Conservation (phyloP, 805 yeast species). For the Sugiyamaella boreocaroliniensis region DNA sequence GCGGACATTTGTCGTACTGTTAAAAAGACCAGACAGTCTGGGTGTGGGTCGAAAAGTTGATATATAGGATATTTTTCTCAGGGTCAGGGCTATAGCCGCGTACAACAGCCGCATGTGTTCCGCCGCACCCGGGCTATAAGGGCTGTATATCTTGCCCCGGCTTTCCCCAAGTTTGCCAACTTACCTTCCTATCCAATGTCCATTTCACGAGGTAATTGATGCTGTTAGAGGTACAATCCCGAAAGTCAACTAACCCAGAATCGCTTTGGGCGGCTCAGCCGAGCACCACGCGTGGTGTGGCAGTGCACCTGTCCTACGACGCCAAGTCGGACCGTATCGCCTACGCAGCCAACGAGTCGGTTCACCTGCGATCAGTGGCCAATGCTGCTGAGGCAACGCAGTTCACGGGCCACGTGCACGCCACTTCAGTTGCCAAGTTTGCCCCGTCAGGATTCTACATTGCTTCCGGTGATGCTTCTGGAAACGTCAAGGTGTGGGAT, state of each 20-base stretch:
- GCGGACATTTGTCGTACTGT: constrained; percentile 55
- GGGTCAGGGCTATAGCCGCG: not conserved
- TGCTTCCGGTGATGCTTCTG: constrained; percentile 90
- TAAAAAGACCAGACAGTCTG: too few species aligned
- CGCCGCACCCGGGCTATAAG: not conserved
- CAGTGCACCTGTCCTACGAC: constrained; percentile 73
- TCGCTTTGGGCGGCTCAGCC: constrained; percentile 71
- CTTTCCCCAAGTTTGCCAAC: not conserved
- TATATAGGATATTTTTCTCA: too few species aligned
- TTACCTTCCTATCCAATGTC: constrained; percentile 4
- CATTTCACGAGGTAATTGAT: constrained; percentile 8
- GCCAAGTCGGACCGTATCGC: constrained; percentile 60
- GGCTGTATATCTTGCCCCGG: too few species aligned
- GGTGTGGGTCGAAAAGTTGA: not conserved
- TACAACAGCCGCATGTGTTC: not conserved
- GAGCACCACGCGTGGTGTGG: constrained; percentile 59
- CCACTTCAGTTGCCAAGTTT: constrained; percentile 79
- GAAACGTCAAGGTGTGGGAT: constrained; percentile 87
- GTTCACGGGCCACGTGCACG: constrained; percentile 61
- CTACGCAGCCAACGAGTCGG: constrained; percentile 75
- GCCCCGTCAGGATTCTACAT: constrained; percentile 85
- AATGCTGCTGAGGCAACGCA: constrained; percentile 51
- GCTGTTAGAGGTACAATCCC: constrained; percentile 10
- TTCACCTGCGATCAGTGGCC: constrained; percentile 60
- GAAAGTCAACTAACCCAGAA: constrained; percentile 15